phyloP scores from a whole-genome alignment of 371 early-diverging fungal genomes.

The Mucor racemosus region DNA sequence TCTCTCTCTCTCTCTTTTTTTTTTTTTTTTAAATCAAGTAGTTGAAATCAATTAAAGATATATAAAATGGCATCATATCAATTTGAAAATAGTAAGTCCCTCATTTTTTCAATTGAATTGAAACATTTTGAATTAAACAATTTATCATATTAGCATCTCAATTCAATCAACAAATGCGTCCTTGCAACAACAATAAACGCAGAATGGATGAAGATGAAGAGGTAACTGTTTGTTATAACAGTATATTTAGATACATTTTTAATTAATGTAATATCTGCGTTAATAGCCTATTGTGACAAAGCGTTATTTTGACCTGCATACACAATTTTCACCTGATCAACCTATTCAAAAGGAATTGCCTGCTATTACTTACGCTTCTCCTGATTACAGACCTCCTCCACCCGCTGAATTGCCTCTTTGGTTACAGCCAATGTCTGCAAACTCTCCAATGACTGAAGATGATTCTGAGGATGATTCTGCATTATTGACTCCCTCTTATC shows the following conservation, averaged over 20 bases:
- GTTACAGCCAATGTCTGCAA: slow-evolving; percentile 25
- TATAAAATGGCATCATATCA: slow-evolving; percentile 26
- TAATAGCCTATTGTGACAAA: slow-evolving; percentile 18
- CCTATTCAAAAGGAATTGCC: slow-evolving; percentile 24
- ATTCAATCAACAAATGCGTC: slow-evolving; percentile 2
- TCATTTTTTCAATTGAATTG: not conserved
- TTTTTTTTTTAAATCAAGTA: not conserved
- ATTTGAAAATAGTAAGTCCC: slow-evolving; percentile 24
- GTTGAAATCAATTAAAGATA: slow-evolving; percentile 2
- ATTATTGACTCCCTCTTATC: slow-evolving; percentile 22
- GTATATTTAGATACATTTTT: not conserved
- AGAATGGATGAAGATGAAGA: slow-evolving; percentile 39
- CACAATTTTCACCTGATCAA: slow-evolving; percentile 28
- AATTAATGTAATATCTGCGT: not conserved
- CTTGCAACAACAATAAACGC: slow-evolving; percentile 14
- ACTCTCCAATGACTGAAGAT: slow-evolving; percentile 28
- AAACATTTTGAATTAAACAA: not conserved
- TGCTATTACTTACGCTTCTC: slow-evolving; percentile 39
- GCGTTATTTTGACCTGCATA: slow-evolving; percentile 33
- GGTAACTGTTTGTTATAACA: not conserved
- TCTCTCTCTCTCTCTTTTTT: not conserved
- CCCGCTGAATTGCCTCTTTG: slow-evolving; percentile 30
- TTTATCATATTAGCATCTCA: not conserved
- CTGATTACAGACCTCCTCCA: slow-evolving; percentile 41
- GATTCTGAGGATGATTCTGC: slow-evolving; percentile 29